These are phyloP conservation scores for Rhynchosporium graminicola DNA, from an alignment of 2,329 filamentous ascomycete genomes.

Conservation along the genomic window DNA sequence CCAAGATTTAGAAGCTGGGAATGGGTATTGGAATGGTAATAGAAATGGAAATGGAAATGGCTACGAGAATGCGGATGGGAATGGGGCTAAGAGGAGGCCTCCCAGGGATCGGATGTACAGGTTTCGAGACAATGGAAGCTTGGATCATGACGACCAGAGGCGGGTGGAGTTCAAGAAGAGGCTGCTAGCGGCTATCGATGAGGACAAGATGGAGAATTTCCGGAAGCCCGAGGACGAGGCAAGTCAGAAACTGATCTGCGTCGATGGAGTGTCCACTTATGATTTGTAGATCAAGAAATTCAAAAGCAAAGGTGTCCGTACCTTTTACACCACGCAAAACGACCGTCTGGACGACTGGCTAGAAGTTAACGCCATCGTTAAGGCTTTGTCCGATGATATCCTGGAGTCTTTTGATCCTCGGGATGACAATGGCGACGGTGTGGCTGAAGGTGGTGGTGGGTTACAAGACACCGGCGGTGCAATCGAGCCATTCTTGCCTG, in stretches of 20 bases:
- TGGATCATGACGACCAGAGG: constrained; percentile 32
- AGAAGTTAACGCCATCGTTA: constrained; percentile 59
- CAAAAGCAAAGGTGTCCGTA: constrained; percentile 52
- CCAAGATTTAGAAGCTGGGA: constrained; percentile 6
- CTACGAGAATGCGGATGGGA: background rate
- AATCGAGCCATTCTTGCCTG: constrained; percentile 56
- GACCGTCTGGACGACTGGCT: constrained; percentile 57
- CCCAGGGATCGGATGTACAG: constrained; percentile 30
- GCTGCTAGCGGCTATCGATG: constrained; percentile 28
- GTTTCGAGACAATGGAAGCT: constrained; percentile 27
- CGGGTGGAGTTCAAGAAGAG: constrained; percentile 32
- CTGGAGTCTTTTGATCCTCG: constrained; percentile 59
- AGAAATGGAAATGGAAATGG: background rate
- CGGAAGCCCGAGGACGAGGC: constrained; percentile 31
- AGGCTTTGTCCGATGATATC: constrained; percentile 57
- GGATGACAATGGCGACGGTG: constrained; percentile 57
- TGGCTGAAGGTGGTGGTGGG: constrained; percentile 53
- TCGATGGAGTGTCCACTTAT: background rate
- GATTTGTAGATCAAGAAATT: constrained; percentile 49
- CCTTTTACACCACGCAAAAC: constrained; percentile 58
- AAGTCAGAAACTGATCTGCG: background rate
- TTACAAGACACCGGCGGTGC: constrained; percentile 51
- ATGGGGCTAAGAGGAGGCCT: constrained; percentile 15
- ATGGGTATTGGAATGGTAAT: background rate
- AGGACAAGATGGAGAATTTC: constrained; percentile 24